phyloP scores from a whole-genome alignment of 2,329 filamentous ascomycete species.

The Trematosphaeria pertusa region DNA sequence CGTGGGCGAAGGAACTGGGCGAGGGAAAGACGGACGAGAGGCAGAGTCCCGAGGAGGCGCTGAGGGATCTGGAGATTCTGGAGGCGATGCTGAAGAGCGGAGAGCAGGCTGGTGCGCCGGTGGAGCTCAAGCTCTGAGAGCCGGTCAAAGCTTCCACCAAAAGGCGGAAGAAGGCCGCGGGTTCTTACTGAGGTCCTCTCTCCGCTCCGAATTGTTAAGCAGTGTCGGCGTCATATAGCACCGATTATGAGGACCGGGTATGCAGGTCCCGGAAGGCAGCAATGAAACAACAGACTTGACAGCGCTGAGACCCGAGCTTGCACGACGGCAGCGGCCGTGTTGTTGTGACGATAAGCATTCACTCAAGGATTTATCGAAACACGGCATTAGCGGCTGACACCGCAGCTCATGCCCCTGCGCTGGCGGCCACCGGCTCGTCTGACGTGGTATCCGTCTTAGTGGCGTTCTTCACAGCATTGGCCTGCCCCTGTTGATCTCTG shows the following conservation, averaged over 20 bases:
- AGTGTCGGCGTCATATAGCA: too few relatives aligned
- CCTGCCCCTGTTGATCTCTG: neutral
- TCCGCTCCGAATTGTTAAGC: too few relatives aligned
- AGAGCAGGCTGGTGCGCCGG: slow-evolving; percentile 44
- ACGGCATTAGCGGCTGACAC: neutral
- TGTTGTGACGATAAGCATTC: slow-evolving; percentile 5
- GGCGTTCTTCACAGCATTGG: neutral
- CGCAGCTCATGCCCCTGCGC: slow-evolving; percentile 11
- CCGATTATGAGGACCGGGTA: too few relatives aligned
- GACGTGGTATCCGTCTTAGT: neutral
- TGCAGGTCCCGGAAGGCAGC: too few relatives aligned
- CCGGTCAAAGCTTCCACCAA: neutral
- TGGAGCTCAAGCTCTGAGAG: slow-evolving; percentile 25
- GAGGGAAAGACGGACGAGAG: slow-evolving; percentile 57
- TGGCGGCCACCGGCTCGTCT: slow-evolving; percentile 11
- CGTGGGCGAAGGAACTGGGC: slow-evolving; percentile 64
- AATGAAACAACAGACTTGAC: too few relatives aligned
- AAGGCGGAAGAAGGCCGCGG: neutral
- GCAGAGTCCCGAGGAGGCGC: slow-evolving; percentile 64
- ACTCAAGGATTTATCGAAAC: neutral
- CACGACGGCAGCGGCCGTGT: too few relatives aligned
- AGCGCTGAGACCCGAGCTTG: too few relatives aligned
- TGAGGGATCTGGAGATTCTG: slow-evolving; percentile 66
- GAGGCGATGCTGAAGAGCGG: slow-evolving; percentile 52
- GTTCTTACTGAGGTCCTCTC: too few relatives aligned